These are phyloP conservation scores for Flaveria bidentis DNA, from an alignment of 129 eudicot species.

Conservation along the genomic window DNA sequence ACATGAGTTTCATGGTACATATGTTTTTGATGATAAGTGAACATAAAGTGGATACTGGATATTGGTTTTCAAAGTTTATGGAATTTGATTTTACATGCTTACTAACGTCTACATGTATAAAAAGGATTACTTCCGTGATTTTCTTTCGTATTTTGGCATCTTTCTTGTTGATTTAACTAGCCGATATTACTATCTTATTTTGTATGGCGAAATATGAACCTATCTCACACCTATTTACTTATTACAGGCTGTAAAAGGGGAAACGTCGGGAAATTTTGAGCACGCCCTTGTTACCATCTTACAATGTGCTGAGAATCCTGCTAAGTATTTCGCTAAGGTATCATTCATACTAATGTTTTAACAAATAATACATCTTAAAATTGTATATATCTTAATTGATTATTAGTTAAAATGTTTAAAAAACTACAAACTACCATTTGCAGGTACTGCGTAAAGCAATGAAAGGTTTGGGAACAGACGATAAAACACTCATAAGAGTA, in stretches of 20 bases:
- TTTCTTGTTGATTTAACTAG: neutral
- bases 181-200: neutral
- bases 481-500: slow-evolving; percentile 60
- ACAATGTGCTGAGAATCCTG: slow-evolving; percentile 82
- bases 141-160: neutral
- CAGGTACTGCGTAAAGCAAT: slow-evolving; percentile 76
- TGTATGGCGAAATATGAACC: neutral
- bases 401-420: neutral
- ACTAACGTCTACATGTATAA: neutral
- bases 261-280: slow-evolving; percentile 80
- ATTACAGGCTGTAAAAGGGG: slow-evolving; percentile 73
- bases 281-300: slow-evolving; percentile 66
- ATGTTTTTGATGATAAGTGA: neutral
- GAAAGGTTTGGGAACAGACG: slow-evolving; percentile 91
- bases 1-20: too few relatives aligned
- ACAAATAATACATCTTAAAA: neutral
- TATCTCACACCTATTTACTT: neutral
- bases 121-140: neutral
- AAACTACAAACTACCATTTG: neutral
- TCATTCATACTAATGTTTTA: neutral
- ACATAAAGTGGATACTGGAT: neutral
- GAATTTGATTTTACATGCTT: neutral
- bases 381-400: neutral
- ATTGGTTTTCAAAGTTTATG: neutral
- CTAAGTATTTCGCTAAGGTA: slow-evolving; percentile 82